Conservation (phyloP, 441 rosid genomes). For the Jatropha multifida region DNA sequence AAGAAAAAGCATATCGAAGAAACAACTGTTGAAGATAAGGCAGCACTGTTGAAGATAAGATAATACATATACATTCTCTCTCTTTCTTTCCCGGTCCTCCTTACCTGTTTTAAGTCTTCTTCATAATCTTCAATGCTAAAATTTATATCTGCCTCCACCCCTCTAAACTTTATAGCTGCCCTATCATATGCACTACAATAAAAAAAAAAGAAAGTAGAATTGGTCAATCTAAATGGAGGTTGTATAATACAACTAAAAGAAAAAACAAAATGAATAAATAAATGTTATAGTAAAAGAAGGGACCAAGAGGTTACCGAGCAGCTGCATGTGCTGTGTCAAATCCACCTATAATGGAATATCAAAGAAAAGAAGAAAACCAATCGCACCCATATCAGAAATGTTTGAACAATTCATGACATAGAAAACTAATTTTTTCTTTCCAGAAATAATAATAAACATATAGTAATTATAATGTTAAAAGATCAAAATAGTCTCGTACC, state of each 20-base stretch:
- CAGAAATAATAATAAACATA: background rate
- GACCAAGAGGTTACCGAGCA: conserved; percentile 62
- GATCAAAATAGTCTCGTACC: conserved; percentile 43
- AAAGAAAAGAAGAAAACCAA: conserved; percentile 16
- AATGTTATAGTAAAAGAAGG: background rate
- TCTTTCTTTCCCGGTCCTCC: background rate
- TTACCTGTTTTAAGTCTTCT: conserved; percentile 91
- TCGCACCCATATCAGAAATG: conserved; percentile 22
- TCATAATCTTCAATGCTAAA: conserved; percentile 84
- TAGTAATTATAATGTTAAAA: background rate
- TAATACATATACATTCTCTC: background rate
- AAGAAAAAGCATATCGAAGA: background rate
- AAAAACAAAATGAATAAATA: background rate
- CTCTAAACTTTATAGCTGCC: conserved; percentile 97
- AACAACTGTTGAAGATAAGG: conserved; percentile 35
- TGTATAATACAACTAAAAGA: background rate
- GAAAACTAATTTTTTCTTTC: background rate
- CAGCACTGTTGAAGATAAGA: conserved; percentile 34
- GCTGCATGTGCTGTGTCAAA: conserved; percentile 99
- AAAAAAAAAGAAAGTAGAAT: background rate
- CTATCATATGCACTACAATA: conserved; percentile 87
- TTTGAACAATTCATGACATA: conserved; percentile 23
- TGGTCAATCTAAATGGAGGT: too few species aligned
- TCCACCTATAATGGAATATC: conserved; percentile 63
- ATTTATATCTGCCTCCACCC: conserved; percentile 91